These are phyloP conservation scores for Stagonosporopsis chrysanthemi DNA, from an alignment of 2,329 filamentous ascomycete species.

Conservation along the genomic window DNA sequence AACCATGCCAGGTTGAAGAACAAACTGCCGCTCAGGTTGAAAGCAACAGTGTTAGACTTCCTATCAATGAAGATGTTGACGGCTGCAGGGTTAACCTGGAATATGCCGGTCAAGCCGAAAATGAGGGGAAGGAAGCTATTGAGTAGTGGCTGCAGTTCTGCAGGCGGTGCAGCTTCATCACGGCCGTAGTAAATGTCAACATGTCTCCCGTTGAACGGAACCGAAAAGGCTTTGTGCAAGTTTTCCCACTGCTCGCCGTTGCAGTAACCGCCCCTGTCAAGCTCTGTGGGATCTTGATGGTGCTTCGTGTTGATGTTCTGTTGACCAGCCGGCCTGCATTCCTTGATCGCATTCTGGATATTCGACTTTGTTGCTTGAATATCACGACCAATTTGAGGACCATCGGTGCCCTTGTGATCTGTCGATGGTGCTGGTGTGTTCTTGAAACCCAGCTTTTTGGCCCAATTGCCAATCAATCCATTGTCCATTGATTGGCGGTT, in stretches of 20 bases:
- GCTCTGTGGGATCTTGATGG: conserved; percentile 48
- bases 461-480: conserved; percentile 46
- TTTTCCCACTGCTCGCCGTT: conserved; percentile 50
- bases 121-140: conserved; percentile 44
- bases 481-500: conserved; percentile 33
- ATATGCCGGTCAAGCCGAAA: conserved; percentile 55
- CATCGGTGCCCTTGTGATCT: conserved; percentile 32
- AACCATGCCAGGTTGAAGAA: conserved; percentile 96
- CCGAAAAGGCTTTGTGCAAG: conserved; percentile 46
- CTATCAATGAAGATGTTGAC: conserved; percentile 91
- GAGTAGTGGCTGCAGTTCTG: conserved; percentile 38
- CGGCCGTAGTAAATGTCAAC: conserved; percentile 48
- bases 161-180: conserved; percentile 35
- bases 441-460: conserved; percentile 49
- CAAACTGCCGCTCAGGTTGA: conserved; percentile 85
- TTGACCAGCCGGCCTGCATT: conserved; percentile 45
- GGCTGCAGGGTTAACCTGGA: conserved; percentile 71
- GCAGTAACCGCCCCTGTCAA: conserved; percentile 49
- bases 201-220: conserved; percentile 43
- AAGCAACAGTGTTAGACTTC: conserved; percentile 82
- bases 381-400: conserved; percentile 45
- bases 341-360: conserved; percentile 48
- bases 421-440: conserved; percentile 29
- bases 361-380: conserved; percentile 46
- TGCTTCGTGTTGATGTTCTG: conserved; percentile 44